Evolutionary conservation across 306 rosid species (phyloP).

Genomic region (Amphicarpaea edgeworthii): DNA sequence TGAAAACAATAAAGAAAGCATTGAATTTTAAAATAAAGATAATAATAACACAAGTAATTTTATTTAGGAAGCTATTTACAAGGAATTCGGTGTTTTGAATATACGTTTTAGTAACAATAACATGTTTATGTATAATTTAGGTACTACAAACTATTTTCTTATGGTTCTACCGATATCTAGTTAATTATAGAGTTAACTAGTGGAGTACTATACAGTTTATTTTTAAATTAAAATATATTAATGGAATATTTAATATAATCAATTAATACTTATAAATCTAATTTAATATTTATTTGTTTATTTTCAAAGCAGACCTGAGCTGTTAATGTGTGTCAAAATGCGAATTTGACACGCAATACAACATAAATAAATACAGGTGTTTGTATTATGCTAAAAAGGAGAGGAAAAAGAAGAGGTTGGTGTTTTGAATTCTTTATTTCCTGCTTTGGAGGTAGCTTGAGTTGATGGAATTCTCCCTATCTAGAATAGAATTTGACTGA

Average conservation of each 20-base stretch:
- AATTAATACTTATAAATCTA: not conserved
- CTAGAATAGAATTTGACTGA: slow-evolving; percentile 6
- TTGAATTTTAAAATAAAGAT: not conserved
- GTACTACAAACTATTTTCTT: not conserved
- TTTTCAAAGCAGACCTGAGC: not conserved
- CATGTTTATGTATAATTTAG: not conserved
- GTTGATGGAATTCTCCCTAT: slow-evolving; percentile 1
- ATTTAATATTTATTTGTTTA: too few relatives aligned
- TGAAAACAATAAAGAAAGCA: not conserved
- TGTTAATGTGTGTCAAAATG: slow-evolving; percentile 12
- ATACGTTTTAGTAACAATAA: not conserved
- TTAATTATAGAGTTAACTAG: not conserved
- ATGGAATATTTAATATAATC: not conserved
- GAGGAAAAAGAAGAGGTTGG: slow-evolving; percentile 13
- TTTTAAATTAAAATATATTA: not conserved
- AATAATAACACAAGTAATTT: not conserved
- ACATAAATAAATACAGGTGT: not conserved
- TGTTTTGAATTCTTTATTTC: slow-evolving; percentile 31
- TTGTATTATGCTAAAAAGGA: not conserved
- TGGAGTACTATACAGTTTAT: not conserved
- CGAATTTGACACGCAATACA: not conserved
- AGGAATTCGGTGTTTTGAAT: not conserved
- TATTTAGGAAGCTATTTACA: too few relatives aligned
- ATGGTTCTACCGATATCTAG: not conserved
- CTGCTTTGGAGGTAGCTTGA: slow-evolving; percentile 8